A percentile compares a stretch with the other conserved stretches of the same genome.
Conservation (phyloP, 768 basidiomycete genomes). For the Xerocomus potaroensis region DNA sequence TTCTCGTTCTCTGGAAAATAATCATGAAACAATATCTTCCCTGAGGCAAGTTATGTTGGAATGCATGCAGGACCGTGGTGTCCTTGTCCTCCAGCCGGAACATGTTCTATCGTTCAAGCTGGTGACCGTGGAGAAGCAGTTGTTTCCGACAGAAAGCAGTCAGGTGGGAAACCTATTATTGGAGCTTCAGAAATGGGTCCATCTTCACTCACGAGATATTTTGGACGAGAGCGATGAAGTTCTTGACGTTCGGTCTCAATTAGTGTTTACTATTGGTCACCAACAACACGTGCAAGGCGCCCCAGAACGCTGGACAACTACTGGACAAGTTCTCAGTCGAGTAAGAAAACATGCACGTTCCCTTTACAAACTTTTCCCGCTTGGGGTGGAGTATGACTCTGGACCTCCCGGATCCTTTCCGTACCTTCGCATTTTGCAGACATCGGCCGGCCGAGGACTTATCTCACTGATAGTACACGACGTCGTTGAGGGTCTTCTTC, state of each 20-base stretch:
- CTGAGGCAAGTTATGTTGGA: conserved; percentile 32
- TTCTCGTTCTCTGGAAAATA: conserved; percentile 35
- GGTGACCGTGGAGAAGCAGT: conserved; percentile 38
- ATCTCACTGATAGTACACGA: conserved; percentile 5
- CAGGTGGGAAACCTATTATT: conserved; percentile 20
- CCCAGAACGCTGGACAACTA: conserved; percentile 34
- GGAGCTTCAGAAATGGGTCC: conserved; percentile 24
- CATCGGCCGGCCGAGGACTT: conserved; percentile 3
- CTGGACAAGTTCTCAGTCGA: conserved; percentile 28
- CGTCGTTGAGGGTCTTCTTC: conserved; percentile 5
- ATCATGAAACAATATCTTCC: conserved; percentile 22
- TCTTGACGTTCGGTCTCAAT: conserved; percentile 35
- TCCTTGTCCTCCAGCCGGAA: conserved; percentile 50
- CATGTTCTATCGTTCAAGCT: conserved; percentile 50
- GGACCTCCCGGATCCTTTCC: conserved; percentile 8
- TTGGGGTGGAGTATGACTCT: conserved; percentile 8
- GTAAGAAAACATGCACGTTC: conserved; percentile 15
- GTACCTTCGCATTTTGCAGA: conserved; percentile 9
- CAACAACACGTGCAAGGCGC: conserved; percentile 26
- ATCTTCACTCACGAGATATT: conserved; percentile 24
- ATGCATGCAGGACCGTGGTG: conserved; percentile 37
- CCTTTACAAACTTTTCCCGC: conserved; percentile 5
- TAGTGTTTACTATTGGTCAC: conserved; percentile 35
- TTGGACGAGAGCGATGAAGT: conserved; percentile 31
- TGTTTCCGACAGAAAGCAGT: not conserved